Percentiles rank a stretch among this genome's conserved stretches.
phyloP scores from a whole-genome alignment of 257 asterid species.

The Solanum acaule region DNA sequence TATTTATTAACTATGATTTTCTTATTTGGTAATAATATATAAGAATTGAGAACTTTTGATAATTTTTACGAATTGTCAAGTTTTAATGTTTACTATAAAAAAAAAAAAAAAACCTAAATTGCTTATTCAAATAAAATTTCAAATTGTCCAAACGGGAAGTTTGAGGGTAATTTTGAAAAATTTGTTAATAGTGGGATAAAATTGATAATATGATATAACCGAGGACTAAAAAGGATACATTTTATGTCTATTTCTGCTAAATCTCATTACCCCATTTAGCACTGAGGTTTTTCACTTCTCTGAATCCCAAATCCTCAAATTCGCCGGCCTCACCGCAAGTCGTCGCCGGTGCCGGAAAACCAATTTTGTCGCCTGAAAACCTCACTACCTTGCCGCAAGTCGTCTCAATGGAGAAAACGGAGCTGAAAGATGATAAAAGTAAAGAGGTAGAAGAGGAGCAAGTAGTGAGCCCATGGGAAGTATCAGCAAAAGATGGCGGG shows the following conservation, averaged over 20 bases:
- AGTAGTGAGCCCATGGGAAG: conserved; percentile 86
- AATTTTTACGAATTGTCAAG: neutral
- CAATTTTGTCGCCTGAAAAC: neutral
- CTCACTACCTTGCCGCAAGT: neutral
- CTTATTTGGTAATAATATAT: no score
- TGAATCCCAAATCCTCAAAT: neutral
- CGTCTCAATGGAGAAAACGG: neutral
- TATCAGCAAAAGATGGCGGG: conserved; percentile 69
- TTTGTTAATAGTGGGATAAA: neutral
- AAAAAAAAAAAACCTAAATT: no score
- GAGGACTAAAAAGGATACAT: neutral
- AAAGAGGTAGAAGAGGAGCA: conserved; percentile 33
- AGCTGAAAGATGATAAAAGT: neutral
- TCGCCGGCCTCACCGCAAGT: neutral
- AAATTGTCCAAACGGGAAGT: neutral
- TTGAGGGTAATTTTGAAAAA: neutral
- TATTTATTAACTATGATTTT: no score
- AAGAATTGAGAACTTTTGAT: neutral
- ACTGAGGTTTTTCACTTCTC: neutral
- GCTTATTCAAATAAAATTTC: no score
- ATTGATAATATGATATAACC: neutral
- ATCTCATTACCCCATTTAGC: neutral
- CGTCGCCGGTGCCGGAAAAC: neutral
- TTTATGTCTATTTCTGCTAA: neutral
- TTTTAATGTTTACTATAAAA: no score